Base-by-base conservation (phyloP, 768 basidiomycete genomes). In the Leucogyrophana mollusca region DNA sequence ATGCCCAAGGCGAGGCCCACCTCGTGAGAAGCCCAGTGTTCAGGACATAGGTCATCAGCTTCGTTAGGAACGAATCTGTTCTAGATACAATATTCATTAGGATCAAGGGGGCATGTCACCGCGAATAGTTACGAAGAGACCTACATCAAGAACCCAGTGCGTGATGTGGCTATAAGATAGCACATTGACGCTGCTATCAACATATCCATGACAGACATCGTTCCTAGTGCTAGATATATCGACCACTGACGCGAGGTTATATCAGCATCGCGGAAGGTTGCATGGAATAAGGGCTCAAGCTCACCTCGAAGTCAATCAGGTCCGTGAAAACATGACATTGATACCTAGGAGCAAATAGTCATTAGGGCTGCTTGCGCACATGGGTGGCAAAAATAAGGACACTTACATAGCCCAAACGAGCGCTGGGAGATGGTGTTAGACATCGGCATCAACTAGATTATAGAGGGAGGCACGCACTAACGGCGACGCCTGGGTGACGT, bases 11-110 rank as follows among this genome's bases (percentile, higher is more conserved):
- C 27, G 17, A n/a, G 24, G 2, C 7, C 7, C 24, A 45, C 44
- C 40, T 45, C 17, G 44, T 45, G 9, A 45, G 23, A 18, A 34
- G 27, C n/a, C 44, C 44, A n/a, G n/a, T 27, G 11, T 42, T 5
- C 9, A 43, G 24, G 23, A 24, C 24, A 20, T 43, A 45, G 11
- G 4, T 6, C 2, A 45, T 43, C 14, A 45, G 23, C 17, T 25
- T 45, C 18, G 13, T 20, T 22, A 45, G 20, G 6, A 42, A 41
- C 17, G 11, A 14, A 25, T 45, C 44, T 4, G 23, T 45, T 6
- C 44, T 45, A 25, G 24, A 4, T 16, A 11, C 14, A 7, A 4
- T 23, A 18, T 9, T 5, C 9, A 40, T 20, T 42, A 23, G 20
- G n/a, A 20, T 24, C n/a, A 30, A 13, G 13, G 13, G 27, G 13